A percentile compares a stretch with the other conserved stretches of the same genome.
phyloP scores from a whole-genome alignment of 2,329 filamentous ascomycete genomes.

The Monosporascus sp. region DNA sequence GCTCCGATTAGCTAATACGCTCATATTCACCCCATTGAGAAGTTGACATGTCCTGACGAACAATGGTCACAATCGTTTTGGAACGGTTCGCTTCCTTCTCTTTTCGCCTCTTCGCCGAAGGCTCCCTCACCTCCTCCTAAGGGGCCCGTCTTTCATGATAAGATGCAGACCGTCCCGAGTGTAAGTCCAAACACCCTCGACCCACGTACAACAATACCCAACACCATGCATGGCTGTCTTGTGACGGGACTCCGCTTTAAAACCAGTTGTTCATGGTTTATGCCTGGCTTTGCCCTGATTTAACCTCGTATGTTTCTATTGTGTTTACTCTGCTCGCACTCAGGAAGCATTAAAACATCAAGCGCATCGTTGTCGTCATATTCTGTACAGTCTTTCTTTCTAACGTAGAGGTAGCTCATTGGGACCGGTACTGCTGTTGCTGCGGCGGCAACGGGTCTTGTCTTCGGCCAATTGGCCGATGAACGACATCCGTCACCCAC shows the following conservation, averaged over 20 bases:
- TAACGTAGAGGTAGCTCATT: slow-evolving; percentile 44
- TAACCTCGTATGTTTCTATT: too few species aligned
- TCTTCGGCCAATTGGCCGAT: slow-evolving; percentile 51
- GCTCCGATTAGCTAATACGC: too few species aligned
- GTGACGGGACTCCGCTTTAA: background rate
- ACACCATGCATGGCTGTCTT: background rate
- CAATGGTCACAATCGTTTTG: slow-evolving; percentile 26
- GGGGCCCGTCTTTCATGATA: slow-evolving; percentile 32
- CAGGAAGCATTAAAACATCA: too few species aligned
- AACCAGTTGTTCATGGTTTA: background rate
- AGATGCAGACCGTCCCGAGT: slow-evolving; percentile 51
- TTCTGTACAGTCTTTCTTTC: slow-evolving; percentile 12
- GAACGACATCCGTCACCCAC: slow-evolving; percentile 24
- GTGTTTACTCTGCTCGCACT: too few species aligned
- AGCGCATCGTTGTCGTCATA: slow-evolving; percentile 1
- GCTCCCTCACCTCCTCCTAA: slow-evolving; percentile 29
- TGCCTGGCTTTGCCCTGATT: too few species aligned
- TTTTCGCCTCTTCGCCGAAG: slow-evolving; percentile 26
- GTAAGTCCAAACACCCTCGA: slow-evolving; percentile 32
- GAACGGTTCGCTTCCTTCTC: slow-evolving; percentile 20
- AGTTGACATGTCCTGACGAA: slow-evolving; percentile 28
- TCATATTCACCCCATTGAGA: background rate
- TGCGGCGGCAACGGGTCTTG: slow-evolving; percentile 53
- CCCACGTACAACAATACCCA: background rate
- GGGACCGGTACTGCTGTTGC: slow-evolving; percentile 57